Evolutionary conservation across 202 grass and related monocot genomes (phyloP).

Genomic region (Schoenoplectus triqueter): DNA sequence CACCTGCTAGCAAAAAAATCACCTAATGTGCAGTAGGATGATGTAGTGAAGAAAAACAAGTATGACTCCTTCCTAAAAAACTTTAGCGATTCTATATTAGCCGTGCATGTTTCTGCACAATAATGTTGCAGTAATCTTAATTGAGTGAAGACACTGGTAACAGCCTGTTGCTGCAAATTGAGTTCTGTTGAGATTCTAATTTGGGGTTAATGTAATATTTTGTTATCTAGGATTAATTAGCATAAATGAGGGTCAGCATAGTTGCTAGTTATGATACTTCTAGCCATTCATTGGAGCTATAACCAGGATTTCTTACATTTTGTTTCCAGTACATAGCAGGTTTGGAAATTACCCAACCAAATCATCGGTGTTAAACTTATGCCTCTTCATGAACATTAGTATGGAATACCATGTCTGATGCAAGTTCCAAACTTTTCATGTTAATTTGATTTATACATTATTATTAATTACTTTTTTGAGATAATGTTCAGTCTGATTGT

Average conservation of each 20-base stretch:
- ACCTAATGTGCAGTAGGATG: neutral
- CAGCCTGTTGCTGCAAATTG: constrained; percentile 3
- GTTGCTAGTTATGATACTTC: neutral
- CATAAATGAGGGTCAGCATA: neutral
- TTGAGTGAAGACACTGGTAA: neutral
- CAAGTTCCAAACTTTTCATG: neutral
- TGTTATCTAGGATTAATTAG: neutral
- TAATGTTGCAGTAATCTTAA: neutral
- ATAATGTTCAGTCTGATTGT: neutral
- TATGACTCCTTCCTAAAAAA: too few species aligned
- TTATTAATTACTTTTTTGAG: neutral
- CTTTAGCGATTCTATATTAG: neutral
- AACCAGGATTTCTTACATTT: too few species aligned
- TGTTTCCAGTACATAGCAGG: neutral
- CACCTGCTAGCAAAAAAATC: neutral
- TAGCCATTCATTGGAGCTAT: constrained; percentile 11
- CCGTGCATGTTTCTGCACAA: neutral
- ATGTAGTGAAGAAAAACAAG: neutral
- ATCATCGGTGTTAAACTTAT: neutral
- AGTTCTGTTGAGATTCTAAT: neutral
- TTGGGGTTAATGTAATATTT: neutral
- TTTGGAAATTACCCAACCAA: neutral
- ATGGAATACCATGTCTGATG: neutral
- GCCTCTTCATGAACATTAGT: neutral
- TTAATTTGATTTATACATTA: neutral